A percentile compares a stretch with the other conserved stretches of the same genome.
phyloP scores from a whole-genome alignment of 2,329 filamentous ascomycete species.

The Mycosphaerella sp. region DNA sequence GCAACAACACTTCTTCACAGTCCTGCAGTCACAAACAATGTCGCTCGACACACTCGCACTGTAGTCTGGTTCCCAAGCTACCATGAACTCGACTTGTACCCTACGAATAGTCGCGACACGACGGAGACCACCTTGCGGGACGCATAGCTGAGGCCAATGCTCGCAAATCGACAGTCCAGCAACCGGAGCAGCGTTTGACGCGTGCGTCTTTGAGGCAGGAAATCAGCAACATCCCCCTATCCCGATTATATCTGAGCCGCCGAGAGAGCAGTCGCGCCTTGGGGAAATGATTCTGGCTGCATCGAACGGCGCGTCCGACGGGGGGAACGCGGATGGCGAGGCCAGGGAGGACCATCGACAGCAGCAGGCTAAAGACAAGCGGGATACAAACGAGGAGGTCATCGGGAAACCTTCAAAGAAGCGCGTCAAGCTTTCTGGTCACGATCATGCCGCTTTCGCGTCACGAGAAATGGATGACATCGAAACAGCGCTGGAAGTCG shows the following conservation, averaged over 20 bases:
- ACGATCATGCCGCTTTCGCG: conserved; percentile 11
- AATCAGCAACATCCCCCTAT: too few relatives aligned
- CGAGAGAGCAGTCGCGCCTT: too few relatives aligned
- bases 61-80: neutral
- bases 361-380: neutral
- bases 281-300: neutral
- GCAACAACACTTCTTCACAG: too few relatives aligned
- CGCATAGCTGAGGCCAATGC: neutral
- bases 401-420: neutral
- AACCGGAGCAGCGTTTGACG: too few relatives aligned
- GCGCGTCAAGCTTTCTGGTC: conserved; percentile 9
- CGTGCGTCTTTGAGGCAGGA: too few relatives aligned
- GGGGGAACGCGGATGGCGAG: neutral
- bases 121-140: neutral
- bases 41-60: neutral
- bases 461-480: conserved; percentile 26
- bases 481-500: conserved; percentile 42
- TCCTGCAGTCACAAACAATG: neutral
- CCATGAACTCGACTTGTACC: neutral
- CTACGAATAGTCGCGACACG: neutral
- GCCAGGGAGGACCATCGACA: neutral
- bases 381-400: neutral
- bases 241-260: too few relatives aligned
- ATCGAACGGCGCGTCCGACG: neutral
- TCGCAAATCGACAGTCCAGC: neutral